Base-by-base conservation (phyloP, 176 grass and related monocot species). In the Oryza coarctata region DNA sequence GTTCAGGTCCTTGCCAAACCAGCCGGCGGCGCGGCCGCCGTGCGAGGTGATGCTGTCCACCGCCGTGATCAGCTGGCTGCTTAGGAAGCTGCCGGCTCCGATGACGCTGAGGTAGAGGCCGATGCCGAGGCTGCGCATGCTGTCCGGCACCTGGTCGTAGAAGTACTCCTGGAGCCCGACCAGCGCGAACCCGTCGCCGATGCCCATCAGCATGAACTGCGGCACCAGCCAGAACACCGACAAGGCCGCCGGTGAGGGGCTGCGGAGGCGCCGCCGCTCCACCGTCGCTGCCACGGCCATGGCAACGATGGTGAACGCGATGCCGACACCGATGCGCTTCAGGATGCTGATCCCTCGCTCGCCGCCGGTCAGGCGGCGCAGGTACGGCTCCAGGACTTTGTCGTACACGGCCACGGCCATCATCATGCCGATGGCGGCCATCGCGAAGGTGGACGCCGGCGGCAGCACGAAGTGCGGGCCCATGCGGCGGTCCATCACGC, bases 91-190 rank as follows among this genome's bases (percentile, higher is more conserved):
- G 7, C 87, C 85, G n/a, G 80, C 94, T 1, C 94, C 94, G 28
- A 94, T 55, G 10, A 94, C 89, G 65, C 92, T 92, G 2, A 94
- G 77, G 86, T 97, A 97, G 1, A 97, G 68, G 12, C 83, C 92
- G 22, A 97, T 92, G 18, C 94, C 94, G 3, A 94, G 68, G 38
- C 94, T 97, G 76, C 94, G 84, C 94, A 97, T 97, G 18, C 40
- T 86, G 43, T 94, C 94, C 0, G 94, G 94, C 17, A 94, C 89
- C 87, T 97, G 94, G 15, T 89, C 87, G 77, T 97, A 97, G 80
- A 97, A 97, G 73, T 97, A 97, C 73, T 97, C 94, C 68, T 97
- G 94, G 4, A 97, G 84, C 0, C 94, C 94, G 0, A 97, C 94
- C 8, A 97, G 61, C 15, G 92, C 84, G 76, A 97, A 94, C 23